Evolutionary conservation across 106 monocot species (phyloP).

Genomic region (Dendrobium chrysotoxum): DNA sequence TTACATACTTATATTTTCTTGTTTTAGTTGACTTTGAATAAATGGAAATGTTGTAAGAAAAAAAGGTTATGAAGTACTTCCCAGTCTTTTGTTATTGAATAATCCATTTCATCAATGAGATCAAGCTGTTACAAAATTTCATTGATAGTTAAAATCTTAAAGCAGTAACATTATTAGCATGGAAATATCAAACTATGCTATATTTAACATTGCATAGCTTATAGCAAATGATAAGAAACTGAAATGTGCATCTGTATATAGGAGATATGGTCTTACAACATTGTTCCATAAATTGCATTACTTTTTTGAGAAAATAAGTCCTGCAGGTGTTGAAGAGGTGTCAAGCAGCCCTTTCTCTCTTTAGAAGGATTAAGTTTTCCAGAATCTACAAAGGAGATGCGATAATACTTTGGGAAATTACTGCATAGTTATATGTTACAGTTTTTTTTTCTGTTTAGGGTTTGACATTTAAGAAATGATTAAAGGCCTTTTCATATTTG

Average conservation of each 20-base stretch:
- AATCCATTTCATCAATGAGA: conserved; percentile 94
- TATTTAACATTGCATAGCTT: not conserved
- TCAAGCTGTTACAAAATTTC: conserved; percentile 35
- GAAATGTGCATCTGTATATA: too few species aligned
- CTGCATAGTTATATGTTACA: too few species aligned
- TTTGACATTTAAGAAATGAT: too few species aligned
- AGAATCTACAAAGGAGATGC: conserved; percentile 46
- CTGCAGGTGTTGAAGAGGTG: conserved; percentile 59
- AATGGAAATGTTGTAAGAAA: conserved; percentile 87
- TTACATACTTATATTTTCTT: too few species aligned
- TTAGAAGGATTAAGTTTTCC: conserved; percentile 30
- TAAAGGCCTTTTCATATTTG: too few species aligned
- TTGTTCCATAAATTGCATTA: conserved; percentile 20
- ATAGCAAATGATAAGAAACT: not conserved
- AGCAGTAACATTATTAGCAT: not conserved
- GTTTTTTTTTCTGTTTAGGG: too few species aligned
- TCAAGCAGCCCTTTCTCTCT: conserved; percentile 27
- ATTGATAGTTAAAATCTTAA: not conserved
- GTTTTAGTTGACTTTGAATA: too few species aligned
- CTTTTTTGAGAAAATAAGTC: conserved; percentile 49
- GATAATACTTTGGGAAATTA: too few species aligned
- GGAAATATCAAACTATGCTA: not conserved
- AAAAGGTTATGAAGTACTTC: conserved; percentile 86
- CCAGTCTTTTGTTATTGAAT: conserved; percentile 83
- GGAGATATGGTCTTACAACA: conserved; percentile 45